Percentiles rank a stretch among this genome's conserved stretches.
Evolutionary conservation across 2,329 filamentous ascomycete genomes (phyloP).

Genomic region (Acarospora socialis): DNA sequence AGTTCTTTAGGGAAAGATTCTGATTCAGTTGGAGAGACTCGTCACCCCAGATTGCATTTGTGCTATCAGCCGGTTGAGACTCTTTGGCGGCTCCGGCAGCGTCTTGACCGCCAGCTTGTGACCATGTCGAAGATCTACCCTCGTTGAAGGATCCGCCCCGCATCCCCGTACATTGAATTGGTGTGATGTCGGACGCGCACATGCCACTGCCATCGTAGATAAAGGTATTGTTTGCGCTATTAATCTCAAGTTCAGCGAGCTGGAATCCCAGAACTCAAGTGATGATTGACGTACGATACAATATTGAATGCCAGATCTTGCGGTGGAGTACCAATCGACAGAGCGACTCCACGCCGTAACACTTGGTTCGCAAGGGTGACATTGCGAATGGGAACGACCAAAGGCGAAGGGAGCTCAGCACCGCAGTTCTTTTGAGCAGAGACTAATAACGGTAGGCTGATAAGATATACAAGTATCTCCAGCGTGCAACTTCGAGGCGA

Average conservation of each 20-base stretch:
- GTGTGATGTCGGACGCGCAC: conserved; percentile 1
- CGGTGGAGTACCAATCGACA: conserved; percentile 6
- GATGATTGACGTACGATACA: background rate
- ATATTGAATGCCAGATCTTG: conserved; percentile 7
- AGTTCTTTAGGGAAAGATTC: background rate
- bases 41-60: background rate
- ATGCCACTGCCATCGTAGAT: conserved; percentile 1
- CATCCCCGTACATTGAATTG: conserved; percentile 3
- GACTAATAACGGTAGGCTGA: no score
- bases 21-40: conserved; percentile 3
- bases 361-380: conserved; percentile 5
- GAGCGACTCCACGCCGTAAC: conserved; percentile 4
- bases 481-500: no score
- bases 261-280: background rate
- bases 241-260: background rate
- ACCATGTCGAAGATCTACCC: conserved; percentile 7
- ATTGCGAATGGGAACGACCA: conserved; percentile 4
- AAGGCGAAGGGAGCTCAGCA: no score
- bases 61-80: no score
- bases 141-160: conserved; percentile 7
- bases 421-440: no score
- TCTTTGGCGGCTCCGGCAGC: no score
- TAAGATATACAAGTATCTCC: no score
- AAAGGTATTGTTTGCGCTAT: conserved; percentile 3
- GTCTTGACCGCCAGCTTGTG: no score